A percentile compares a stretch with the other conserved stretches of the same genome.
Evolutionary conservation across 345 rosid species (phyloP).

Genomic region (Brassica rapa): DNA sequence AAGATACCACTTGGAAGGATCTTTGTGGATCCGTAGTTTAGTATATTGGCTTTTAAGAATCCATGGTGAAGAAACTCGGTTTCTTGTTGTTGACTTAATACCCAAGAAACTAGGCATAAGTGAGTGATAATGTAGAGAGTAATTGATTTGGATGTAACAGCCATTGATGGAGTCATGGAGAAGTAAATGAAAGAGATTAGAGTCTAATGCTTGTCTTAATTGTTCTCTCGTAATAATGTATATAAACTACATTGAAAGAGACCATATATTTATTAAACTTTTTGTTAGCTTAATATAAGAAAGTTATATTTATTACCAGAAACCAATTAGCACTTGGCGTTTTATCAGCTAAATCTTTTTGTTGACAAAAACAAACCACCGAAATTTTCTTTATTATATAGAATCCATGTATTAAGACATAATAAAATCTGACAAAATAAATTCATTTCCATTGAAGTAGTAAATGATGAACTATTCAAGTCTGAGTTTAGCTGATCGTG

Average conservation of each 20-base stretch:
- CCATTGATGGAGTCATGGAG: slow-evolving; percentile 33
- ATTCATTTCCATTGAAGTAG: not conserved
- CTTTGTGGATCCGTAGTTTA: slow-evolving; percentile 42
- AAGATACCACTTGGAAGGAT: slow-evolving; percentile 51
- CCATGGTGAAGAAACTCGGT: slow-evolving; percentile 48
- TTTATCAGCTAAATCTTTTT: not conserved
- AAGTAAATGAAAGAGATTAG: not conserved
- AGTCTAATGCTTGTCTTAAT: not conserved
- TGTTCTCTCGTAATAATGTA: not conserved
- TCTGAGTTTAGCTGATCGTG: not conserved
- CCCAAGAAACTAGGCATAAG: slow-evolving; percentile 27
- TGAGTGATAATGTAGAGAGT: slow-evolving; percentile 24
- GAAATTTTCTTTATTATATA: not conserved
- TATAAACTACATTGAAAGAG: not conserved
- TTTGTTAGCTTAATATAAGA: not conserved
- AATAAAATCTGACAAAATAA: not conserved
- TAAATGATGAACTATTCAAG: slow-evolving; percentile 24
- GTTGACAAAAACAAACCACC: too few relatives aligned
- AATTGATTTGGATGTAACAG: slow-evolving; percentile 23
- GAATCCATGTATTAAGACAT: not conserved
- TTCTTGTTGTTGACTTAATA: slow-evolving; percentile 35
- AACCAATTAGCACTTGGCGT: not conserved
- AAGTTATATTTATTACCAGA: not conserved
- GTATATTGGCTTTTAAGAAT: slow-evolving; percentile 45
- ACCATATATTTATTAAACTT: not conserved